Evolutionary conservation across 345 rosid genomes (phyloP).

Genomic region (Bretschneidera sinensis): DNA sequence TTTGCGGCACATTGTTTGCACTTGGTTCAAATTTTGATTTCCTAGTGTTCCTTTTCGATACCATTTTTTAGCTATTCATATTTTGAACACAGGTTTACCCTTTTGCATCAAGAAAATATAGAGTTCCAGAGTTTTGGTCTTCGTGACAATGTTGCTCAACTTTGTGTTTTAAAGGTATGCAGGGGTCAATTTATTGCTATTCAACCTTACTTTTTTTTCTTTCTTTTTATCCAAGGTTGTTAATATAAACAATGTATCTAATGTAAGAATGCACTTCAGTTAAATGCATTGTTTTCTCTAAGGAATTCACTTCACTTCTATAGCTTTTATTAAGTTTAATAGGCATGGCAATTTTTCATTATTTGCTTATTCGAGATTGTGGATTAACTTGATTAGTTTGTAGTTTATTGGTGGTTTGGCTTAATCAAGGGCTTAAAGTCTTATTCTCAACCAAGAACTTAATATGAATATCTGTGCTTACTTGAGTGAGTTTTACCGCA

Average conservation of each 20-base stretch:
- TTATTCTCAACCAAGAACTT: neutral
- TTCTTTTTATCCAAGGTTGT: too few relatives aligned
- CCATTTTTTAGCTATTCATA: constrained; percentile 22
- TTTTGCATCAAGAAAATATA: constrained; percentile 69
- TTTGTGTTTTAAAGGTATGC: constrained; percentile 86
- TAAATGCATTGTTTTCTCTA: too few relatives aligned
- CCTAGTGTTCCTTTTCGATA: neutral
- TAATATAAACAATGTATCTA: too few relatives aligned
- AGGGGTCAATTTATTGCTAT: neutral
- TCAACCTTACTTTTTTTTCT: neutral
- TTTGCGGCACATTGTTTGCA: neutral
- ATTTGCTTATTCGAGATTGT: too few relatives aligned
- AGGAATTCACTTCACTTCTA: too few relatives aligned
- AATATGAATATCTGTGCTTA: neutral
- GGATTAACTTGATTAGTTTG: neutral
- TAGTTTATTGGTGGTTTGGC: neutral
- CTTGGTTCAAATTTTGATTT: neutral
- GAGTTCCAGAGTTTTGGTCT: constrained; percentile 82
- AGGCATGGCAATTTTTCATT: too few relatives aligned
- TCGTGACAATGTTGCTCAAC: constrained; percentile 89
- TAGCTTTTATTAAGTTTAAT: too few relatives aligned
- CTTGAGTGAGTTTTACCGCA: neutral
- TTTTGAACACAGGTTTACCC: constrained; percentile 62
- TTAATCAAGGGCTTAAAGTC: neutral
- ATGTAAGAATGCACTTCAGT: too few relatives aligned